Base-by-base conservation (phyloP, 2,329 filamentous ascomycete species). In the Achaetomium macrosporum region DNA sequence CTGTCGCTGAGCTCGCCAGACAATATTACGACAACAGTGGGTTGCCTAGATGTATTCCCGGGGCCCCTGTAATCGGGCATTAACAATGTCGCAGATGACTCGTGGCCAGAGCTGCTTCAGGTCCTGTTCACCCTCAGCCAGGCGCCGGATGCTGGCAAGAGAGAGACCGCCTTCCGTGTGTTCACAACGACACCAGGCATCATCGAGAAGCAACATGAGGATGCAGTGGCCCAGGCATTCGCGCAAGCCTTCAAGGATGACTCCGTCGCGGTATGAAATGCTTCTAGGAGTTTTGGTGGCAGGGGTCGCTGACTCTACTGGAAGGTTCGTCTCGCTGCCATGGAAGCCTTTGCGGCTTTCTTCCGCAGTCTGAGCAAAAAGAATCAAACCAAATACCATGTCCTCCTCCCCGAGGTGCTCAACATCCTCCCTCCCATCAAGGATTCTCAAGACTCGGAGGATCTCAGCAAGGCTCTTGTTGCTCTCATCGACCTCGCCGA, bases 261-360 rank as follows among this genome's bases (percentile, higher is more conserved):
- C 49, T 85, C 90, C 48, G 85, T 92, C 55, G 76, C 84, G 59
- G 89, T 91, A 79, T 42, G 79, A 63, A 40, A 40, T 16, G 46
- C 7, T 16, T 17, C 16, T 15, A 30, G 20, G 3, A 12, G 5
- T 5, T 31, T 17, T 17, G 6, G 12, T 25, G 13, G 33, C 12
- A 37, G 1, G 7, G 3, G 13, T 30, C 47, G 42, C 44, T 53
- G 39, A 54, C 51, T 41, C 29, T 6, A 25, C 10, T 37, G 5
- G 1, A 15, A 92, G 82, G 92, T 99, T 53, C 88, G 90, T 59
- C 83, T 99, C 54, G 86, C 91, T 43, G 91, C 93, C 51, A 95
- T 97, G 84, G 91, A 96, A 67, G 93, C 93, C 8, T 99, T 99
- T 67, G 88, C 92, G 16, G 85, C 91, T 3, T 97, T 99, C 75